Conservation (phyloP, 495 filamentous ascomycete genomes). For the Xylaria sp. region DNA sequence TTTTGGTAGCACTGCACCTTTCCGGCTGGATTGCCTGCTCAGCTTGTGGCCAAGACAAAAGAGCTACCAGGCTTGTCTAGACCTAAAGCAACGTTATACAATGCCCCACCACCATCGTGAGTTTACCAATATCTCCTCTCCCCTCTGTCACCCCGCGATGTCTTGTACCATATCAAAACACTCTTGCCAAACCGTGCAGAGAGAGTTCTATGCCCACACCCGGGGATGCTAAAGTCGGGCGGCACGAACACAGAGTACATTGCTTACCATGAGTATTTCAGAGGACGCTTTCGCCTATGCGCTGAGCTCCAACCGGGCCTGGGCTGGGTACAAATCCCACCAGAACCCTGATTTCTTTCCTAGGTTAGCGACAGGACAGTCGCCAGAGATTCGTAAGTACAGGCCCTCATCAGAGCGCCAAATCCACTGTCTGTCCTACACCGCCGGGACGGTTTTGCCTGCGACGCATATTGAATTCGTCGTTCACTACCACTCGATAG, state of each 20-base stretch:
- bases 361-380: slow-evolving; percentile 70
- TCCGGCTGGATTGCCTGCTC: background rate
- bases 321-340: slow-evolving; percentile 68
- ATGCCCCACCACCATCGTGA: slow-evolving; percentile 27
- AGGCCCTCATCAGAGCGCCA: background rate
- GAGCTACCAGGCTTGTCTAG: slow-evolving; percentile 20
- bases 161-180: background rate
- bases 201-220: background rate
- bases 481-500: background rate
- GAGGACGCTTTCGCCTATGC: slow-evolving; percentile 62
- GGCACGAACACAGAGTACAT: background rate
- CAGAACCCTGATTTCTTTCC: slow-evolving; percentile 77
- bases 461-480: background rate
- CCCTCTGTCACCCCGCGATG: background rate
- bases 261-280: slow-evolving; percentile 42
- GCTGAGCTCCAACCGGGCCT: slow-evolving; percentile 72
- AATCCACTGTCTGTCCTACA: background rate
- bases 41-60: slow-evolving; percentile 12
- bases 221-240: background rate
- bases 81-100: background rate
- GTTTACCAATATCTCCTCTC: background rate
- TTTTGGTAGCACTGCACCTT: background rate
- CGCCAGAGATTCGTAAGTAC: slow-evolving; percentile 70
- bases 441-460: background rate
- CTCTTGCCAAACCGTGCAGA: background rate